phyloP scores from a whole-genome alignment of 495 filamentous ascomycete genomes.

The Aspergillus wentii region DNA sequence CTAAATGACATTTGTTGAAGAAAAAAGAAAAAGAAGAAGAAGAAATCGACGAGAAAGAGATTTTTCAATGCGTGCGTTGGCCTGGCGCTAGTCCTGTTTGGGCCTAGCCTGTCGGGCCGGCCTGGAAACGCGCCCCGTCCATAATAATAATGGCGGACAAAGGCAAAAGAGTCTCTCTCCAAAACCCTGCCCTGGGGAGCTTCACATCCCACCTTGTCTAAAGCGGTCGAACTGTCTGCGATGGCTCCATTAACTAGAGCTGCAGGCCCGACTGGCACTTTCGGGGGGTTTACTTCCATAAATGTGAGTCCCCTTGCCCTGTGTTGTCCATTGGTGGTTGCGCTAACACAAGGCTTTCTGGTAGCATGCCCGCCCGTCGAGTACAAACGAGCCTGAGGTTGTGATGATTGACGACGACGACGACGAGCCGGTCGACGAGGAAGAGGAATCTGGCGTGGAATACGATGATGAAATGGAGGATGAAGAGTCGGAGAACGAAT shows the following conservation, averaged over 20 bases:
- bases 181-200: slow-evolving; percentile 1
- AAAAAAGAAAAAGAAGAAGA: slow-evolving; percentile 51
- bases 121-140: slow-evolving; percentile 23
- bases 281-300: slow-evolving; percentile 17
- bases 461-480: slow-evolving; percentile 14
- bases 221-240: no score
- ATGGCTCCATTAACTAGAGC: slow-evolving; percentile 25
- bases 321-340: background rate
- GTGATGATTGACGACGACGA: slow-evolving; percentile 41
- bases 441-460: slow-evolving; percentile 26
- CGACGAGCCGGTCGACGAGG: slow-evolving; percentile 22
- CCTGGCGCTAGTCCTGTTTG: slow-evolving; percentile 23
- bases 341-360: slow-evolving; percentile 3
- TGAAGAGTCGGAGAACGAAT: slow-evolving; percentile 14
- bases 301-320: slow-evolving; percentile 21
- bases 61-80: slow-evolving; percentile 17
- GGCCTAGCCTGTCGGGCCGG: slow-evolving; percentile 28
- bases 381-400: slow-evolving; percentile 27
- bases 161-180: no score
- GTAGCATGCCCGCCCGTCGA: slow-evolving; percentile 12
- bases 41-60: slow-evolving; percentile 18
- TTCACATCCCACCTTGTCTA: slow-evolving; percentile 1
- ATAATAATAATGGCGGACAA: no score
- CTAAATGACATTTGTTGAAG: slow-evolving; percentile 80
- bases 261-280: slow-evolving; percentile 11